Percentiles rank a stretch among this genome's conserved stretches.
phyloP scores from a whole-genome alignment of 2,329 filamentous ascomycete species.

The Penicillium sumatraense region DNA sequence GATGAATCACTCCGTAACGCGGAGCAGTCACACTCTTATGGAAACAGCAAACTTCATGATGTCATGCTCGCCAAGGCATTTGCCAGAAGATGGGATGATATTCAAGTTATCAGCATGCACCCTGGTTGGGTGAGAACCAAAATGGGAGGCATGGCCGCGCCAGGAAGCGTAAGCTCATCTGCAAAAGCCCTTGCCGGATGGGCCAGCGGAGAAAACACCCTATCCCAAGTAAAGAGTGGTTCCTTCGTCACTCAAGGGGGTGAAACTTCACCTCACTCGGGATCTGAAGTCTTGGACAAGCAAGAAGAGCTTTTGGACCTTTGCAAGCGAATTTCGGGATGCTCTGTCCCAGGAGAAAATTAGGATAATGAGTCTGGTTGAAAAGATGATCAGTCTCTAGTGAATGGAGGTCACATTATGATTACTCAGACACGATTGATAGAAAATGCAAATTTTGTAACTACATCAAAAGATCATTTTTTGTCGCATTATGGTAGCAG shows the following conservation, averaged over 20 bases:
- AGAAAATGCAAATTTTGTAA: too few species aligned
- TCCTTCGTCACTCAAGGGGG: constrained; percentile 27
- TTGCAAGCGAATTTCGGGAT: constrained; percentile 30
- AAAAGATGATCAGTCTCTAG: too few species aligned
- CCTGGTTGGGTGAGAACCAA: constrained; percentile 62
- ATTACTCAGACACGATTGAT: too few species aligned
- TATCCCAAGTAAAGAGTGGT: constrained; percentile 24
- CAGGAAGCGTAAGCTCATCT: constrained; percentile 53
- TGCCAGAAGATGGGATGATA: constrained; percentile 51
- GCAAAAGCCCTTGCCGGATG: constrained; percentile 56
- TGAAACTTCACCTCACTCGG: constrained; percentile 26
- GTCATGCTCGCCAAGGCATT: constrained; percentile 61
- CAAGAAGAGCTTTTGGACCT: constrained; percentile 34
- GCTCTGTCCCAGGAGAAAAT: not conserved
- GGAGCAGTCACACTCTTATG: constrained; percentile 51
- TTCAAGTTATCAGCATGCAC: constrained; percentile 54
- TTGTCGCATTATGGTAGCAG: too few species aligned
- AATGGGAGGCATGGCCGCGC: constrained; percentile 56
- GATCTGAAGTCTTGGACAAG: constrained; percentile 31
- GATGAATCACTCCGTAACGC: constrained; percentile 45
- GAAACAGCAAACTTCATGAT: constrained; percentile 62
- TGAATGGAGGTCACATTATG: too few species aligned
- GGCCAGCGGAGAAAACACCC: constrained; percentile 34
- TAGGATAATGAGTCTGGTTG: too few species aligned
- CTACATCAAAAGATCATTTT: too few species aligned